Evolutionary conservation across 495 filamentous ascomycete genomes (phyloP).

Genomic region (Penicillium macrosclerotiorum): DNA sequence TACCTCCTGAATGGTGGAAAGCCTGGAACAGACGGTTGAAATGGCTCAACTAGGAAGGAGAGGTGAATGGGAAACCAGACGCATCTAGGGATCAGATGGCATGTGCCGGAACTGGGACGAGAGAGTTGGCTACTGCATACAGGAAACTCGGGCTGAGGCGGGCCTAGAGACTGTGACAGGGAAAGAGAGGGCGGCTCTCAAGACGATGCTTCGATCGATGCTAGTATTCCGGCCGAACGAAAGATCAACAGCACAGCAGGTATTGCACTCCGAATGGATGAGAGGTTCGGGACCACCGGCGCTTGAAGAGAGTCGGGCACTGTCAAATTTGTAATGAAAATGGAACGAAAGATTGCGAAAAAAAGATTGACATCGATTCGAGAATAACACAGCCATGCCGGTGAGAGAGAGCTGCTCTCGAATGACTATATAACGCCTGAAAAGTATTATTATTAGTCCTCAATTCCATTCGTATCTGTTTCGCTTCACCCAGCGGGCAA

Average conservation of each 20-base stretch:
- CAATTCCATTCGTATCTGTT: too few species aligned
- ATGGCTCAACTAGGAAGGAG: slow-evolving; percentile 22
- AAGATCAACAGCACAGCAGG: slow-evolving; percentile 13
- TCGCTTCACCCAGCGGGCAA: too few species aligned
- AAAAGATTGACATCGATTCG: too few species aligned
- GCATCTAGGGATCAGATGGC: slow-evolving; percentile 11
- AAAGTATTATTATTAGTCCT: too few species aligned
- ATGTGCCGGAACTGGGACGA: slow-evolving; percentile 8
- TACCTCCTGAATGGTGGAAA: slow-evolving; percentile 30
- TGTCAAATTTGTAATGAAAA: slow-evolving; percentile 5
- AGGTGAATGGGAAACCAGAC: slow-evolving; percentile 7
- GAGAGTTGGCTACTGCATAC: slow-evolving; percentile 17
- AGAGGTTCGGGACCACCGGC: slow-evolving; percentile 12
- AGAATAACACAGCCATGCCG: too few species aligned
- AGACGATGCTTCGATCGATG: slow-evolving; percentile 22
- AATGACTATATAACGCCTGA: too few species aligned
- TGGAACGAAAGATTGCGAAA: too few species aligned
- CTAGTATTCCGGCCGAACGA: slow-evolving; percentile 10
- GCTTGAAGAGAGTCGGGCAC: slow-evolving; percentile 8
- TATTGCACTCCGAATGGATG: slow-evolving; percentile 16
- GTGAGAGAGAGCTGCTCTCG: too few species aligned
- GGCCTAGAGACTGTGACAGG: slow-evolving; percentile 14
- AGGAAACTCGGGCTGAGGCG: slow-evolving; percentile 18
- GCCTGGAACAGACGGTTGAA: slow-evolving; percentile 12
- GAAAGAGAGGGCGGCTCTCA: slow-evolving; percentile 17